Percentiles rank a stretch among this genome's conserved stretches.
phyloP scores from a whole-genome alignment of 805 yeast species.

The Candida jianshihensis region DNA sequence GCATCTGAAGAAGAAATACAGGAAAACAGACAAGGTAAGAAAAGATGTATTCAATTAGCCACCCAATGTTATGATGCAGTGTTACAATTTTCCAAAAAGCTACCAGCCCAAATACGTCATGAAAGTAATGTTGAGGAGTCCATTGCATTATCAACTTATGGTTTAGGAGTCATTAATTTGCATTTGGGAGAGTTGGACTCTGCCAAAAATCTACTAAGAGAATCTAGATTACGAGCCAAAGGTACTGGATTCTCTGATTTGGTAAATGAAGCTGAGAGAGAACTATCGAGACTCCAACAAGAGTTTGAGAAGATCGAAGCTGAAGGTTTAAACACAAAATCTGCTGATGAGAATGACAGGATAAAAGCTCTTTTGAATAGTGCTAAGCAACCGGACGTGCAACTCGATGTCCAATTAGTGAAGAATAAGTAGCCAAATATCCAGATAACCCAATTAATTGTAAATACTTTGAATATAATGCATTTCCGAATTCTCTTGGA shows the following conservation, averaged over 20 bases:
- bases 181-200: slow-evolving; percentile 47
- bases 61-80: slow-evolving; percentile 36
- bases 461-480: too few relatives aligned
- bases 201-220: slow-evolving; percentile 58
- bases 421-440: too few relatives aligned
- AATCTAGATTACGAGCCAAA: slow-evolving; percentile 64
- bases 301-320: slow-evolving; percentile 11
- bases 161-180: slow-evolving; percentile 73
- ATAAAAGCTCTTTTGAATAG: slow-evolving; percentile 9
- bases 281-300: slow-evolving; percentile 44
- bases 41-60: slow-evolving; percentile 27
- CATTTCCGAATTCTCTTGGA: too few relatives aligned
- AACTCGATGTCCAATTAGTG: slow-evolving; percentile 14
- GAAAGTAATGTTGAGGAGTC: slow-evolving; percentile 49
- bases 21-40: slow-evolving; percentile 16
- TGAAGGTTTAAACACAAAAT: not conserved
- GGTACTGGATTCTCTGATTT: slow-evolving; percentile 60
- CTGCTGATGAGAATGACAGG: slow-evolving; percentile 8
- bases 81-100: slow-evolving; percentile 33
- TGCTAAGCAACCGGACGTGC: slow-evolving; percentile 11
- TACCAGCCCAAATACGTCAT: slow-evolving; percentile 28
- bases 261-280: slow-evolving; percentile 57
- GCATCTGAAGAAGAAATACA: slow-evolving; percentile 18
- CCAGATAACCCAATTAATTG: too few relatives aligned
- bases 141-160: slow-evolving; percentile 76